Base-by-base conservation (phyloP, 768 basidiomycete species). In the Hericium rajendrae region DNA sequence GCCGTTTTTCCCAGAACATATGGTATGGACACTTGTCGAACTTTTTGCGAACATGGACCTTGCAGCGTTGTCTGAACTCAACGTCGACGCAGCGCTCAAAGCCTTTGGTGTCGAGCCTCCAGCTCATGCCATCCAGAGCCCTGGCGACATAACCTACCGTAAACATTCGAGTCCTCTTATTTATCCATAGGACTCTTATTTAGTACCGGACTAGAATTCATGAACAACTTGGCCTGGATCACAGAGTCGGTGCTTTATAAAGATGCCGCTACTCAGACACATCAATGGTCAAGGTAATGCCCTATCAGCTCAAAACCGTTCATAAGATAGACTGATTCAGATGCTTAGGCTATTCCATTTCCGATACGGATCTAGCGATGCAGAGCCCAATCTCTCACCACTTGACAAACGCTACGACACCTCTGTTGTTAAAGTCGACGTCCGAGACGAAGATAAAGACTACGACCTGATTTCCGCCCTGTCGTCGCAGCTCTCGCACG, bases 11-110 rank as follows among this genome's bases (percentile, higher is more conserved):
- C 20, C 60, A 84, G 84, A 75, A 10, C 69, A 71, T 37, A 69
- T 76, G 4, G 68, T 86, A 54, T 82, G 79, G 76, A 74, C 76
- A 26, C 68, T 88, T 46, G 72, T 85, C 48, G 86, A 88, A 66
- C 74, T 85, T 48, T 87, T 84, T 65, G 78, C 80, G 2, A 80
- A 86, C 61, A 77, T 90, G 74, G 87, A 90, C 61, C 71, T 86
- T 11, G 85, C 81, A 5, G 73, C 77, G 13, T 64, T 88, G 11
- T 75, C 78, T 38, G 76, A 80, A 39, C 75, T 89, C 20, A 74
- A 78, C 37, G 78, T 82, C 41, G 78, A 78, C 37, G 73, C 76
- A 11, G 70, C 76, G 5, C 67, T 86, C 24, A 69, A 74, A 2
- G 76, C 76, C 0, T 74, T 85, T 54, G 66, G 72, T 3, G 73